A percentile compares a stretch with the other conserved stretches of the same genome.
Conservation (phyloP, 192 early-diverging fungal genomes). For the Backusella sp. region DNA sequence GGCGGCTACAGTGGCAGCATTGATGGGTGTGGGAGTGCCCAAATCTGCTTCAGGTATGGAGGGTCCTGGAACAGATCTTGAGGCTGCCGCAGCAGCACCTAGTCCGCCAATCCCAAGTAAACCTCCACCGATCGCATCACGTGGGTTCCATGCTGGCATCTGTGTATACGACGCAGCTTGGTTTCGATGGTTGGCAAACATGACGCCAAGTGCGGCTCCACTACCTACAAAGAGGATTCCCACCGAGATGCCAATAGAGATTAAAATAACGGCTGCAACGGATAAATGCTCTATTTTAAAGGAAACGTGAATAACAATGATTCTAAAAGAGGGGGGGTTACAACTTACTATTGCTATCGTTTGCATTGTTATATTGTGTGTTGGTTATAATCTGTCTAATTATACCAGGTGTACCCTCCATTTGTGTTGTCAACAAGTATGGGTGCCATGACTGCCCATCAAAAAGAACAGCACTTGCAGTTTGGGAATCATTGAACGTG, state of each 20-base stretch:
- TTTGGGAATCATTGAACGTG: slow-evolving; percentile 34
- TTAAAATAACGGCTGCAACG: slow-evolving; percentile 61
- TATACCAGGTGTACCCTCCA: slow-evolving; percentile 24
- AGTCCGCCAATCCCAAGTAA: background rate
- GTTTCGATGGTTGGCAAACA: slow-evolving; percentile 42
- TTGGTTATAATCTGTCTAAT: slow-evolving; percentile 25
- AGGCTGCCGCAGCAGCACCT: background rate
- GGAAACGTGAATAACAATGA: background rate
- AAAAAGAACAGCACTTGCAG: slow-evolving; percentile 43
- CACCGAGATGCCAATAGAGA: slow-evolving; percentile 65
- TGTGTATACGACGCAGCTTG: background rate
- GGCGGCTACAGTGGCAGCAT: background rate
- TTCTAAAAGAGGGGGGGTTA: background rate
- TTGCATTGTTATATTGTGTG: background rate
- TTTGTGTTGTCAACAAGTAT: slow-evolving; percentile 35
- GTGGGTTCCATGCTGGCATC: slow-evolving; percentile 4
- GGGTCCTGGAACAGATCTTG: background rate
- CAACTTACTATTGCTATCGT: slow-evolving; percentile 15
- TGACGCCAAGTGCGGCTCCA: slow-evolving; percentile 23
- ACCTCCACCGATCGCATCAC: background rate
- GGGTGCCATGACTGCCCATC: slow-evolving; percentile 50
- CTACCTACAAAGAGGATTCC: slow-evolving; percentile 19
- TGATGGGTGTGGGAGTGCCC: background rate
- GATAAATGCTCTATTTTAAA: slow-evolving; percentile 35
- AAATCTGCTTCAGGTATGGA: background rate